Evolutionary conservation across 257 asterid genomes (phyloP), one percentile per base, ranked within the genome.

Genomic region (Galeopsis tetrahit): DNA sequence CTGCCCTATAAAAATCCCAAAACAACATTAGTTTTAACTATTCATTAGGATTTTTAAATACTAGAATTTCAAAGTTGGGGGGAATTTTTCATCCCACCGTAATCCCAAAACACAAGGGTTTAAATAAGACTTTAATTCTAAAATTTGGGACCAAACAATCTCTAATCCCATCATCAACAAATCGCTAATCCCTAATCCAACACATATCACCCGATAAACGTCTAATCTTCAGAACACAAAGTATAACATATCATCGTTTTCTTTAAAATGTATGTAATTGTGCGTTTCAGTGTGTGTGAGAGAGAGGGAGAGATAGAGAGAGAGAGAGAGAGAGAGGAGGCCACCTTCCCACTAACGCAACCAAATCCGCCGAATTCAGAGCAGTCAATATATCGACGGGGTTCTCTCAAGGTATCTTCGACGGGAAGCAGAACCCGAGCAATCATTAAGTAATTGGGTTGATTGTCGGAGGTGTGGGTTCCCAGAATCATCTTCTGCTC

Each of bases 341-440:
- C 55, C 21, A 93, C 98, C 98, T 91, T 93, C 57, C 95, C 98
- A 8, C 84, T 89, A 65, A 96, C 93, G 78, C 89, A 85, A 40
- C 97, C 97, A 65, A 89, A 93, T 0, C 96, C 96, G 6, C 97
- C 97, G 21, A 75, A 80, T 51, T 93, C 96, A 2, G 91, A 78
- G 49, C 88, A 88, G 17, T 89, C 98, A 39, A 91, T 96, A 17
- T 86, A 89, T 58, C 84, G 88, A 40, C 95, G 81, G 55, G 89
- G 90, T 51, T 89, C 96, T 8, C 83, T 86, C 82, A 89, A 96
- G 0, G 94, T 82, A 71, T 93, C 98, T 40, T 83, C 87, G 15
- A 91, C 88, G 7, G 98, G 98, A 7, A 93, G 87, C 70, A 89
- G 98, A 17, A 86, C 92, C 93, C 91, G 96, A 2, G 97, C 98